Base-by-base conservation (phyloP, 768 basidiomycete species). In the Collybiopsis confluens region DNA sequence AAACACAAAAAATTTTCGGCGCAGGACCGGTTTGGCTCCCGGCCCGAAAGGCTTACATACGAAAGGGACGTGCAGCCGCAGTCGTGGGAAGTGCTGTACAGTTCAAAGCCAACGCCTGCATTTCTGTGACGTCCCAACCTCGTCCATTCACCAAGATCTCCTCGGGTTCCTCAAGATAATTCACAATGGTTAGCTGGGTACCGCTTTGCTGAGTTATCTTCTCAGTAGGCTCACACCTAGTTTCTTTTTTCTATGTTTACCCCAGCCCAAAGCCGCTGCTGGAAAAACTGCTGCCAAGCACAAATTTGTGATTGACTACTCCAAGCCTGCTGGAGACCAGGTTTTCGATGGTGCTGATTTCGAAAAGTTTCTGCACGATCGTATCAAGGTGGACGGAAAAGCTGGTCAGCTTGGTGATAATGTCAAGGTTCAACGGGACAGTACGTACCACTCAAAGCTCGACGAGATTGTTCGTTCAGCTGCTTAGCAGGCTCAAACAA, bases 351-450 rank as follows among this genome's bases (percentile, higher is more conserved):
- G 79, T 58, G 80, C 78, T 35, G 80, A 79, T 61, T 81, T 82
- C 64, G 80, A 82, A 71, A 98, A 97, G 71, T 97, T 85, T 77
- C 80, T 96, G 48, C 90, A 93, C 65, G 93, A 95, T 73, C 88
- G 89, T 63, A 90, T 92, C 65, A 95, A 96, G 78, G 86, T 96
- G 60, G 91, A 92, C 54, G 89, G 89, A 43, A 94, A 94, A 79
- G 78, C 88, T 47, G 94, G 93, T 37, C 88, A 95, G 65, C 87
- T 97, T 55, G 92, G 90, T 40, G 96, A 98, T 47, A 86, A 75
- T 61, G 79, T 99, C 67, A 88, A 90, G 70, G 85, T 98, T 67
- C 70, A 76, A 61, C 87, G 92, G 56, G 91, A 96, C 73, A 89
- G 93, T 94, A 55, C 53, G 81, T 76, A 16, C 51, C 10, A 33